Conservation (phyloP, 2,329 filamentous ascomycete genomes). For the Sporothrix pallida region DNA sequence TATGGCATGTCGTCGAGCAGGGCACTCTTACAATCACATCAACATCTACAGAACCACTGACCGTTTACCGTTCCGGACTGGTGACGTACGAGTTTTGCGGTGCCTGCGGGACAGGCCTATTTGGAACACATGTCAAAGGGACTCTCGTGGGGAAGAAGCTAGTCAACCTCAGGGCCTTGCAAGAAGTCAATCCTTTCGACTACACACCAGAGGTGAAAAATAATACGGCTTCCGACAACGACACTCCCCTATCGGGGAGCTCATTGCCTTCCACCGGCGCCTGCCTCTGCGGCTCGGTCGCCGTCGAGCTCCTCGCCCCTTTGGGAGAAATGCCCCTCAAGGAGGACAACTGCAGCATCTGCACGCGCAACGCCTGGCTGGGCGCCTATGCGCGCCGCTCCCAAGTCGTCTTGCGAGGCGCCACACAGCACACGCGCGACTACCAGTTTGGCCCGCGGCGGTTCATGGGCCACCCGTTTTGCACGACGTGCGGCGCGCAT, state of each 20-base stretch:
- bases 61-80: constrained; percentile 6
- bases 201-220: not conserved
- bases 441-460: constrained; percentile 35
- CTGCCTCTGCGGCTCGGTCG: constrained; percentile 35
- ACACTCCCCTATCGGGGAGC: not conserved
- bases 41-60: constrained; percentile 4
- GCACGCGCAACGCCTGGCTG: constrained; percentile 35
- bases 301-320: constrained; percentile 31
- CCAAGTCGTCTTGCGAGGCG: constrained; percentile 29
- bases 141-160: not conserved
- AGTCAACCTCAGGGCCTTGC: constrained; percentile 30
- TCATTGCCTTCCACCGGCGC: constrained; percentile 26
- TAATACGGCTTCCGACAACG: not conserved
- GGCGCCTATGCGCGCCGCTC: constrained; percentile 32
- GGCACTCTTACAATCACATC: not conserved
- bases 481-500: constrained; percentile 36
- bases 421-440: constrained; percentile 29
- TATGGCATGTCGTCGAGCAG: constrained; percentile 16
- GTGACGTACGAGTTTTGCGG: constrained; percentile 33
- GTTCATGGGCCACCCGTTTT: constrained; percentile 36
- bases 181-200: constrained; percentile 30
- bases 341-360: constrained; percentile 38
- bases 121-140: constrained; percentile 12
- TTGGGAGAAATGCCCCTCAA: constrained; percentile 29
- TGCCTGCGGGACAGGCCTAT: constrained; percentile 30